Evolutionary conservation across 2,329 filamentous ascomycete genomes (phyloP), one percentile per base, ranked within the genome.

Genomic region (Pseudocercospora pini-densiflorae): DNA sequence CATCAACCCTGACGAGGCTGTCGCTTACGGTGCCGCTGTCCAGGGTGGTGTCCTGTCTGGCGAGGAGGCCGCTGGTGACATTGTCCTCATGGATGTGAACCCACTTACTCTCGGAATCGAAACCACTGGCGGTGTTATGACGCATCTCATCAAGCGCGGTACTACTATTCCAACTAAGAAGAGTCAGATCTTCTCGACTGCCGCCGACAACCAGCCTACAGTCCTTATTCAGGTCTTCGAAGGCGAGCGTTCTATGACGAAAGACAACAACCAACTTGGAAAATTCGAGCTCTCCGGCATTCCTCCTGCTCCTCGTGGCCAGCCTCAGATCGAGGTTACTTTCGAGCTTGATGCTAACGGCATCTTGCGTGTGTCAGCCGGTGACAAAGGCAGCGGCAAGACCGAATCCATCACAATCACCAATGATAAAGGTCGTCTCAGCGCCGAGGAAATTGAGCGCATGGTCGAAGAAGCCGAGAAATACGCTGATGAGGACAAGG

Each of bases 211-310:
- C 92, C 94, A 98, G 87, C 96, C 92, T 70, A 94, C 93, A 73
- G 94, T 98, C 78, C 92, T 97, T 86, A 98, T 98, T 86, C 97
- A 98, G 91, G 94, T 98, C 70, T 98, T 90, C 90, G 94, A 98
- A 89, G 94, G 94, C 86, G 94, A 98, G 88, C 94, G 94, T 27
- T 70, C 71, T 0, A 77, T 77, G 75, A 77, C 75, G 0, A 71
- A 72, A 51, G 70, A 72, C 59, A 72, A 97, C 88, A 98, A 98
- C 87, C 83, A 92, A 57, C 92, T 99, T 75, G 95, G 95, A 84
- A 97, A 97, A 86, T 98, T 99, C 80, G 95, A 98, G 85, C 90
- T 99, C 69, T 97, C 93, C 70, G 92, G 92, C 78, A 98, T 99
- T 73, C 94, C 94, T 72, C 92, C 95, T 21, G 94, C 95, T 63